Evolutionary conservation across 2,329 filamentous ascomycete species (phyloP), one percentile per base, ranked within the genome.

Genomic region (Aspergillus spinulosporus): DNA sequence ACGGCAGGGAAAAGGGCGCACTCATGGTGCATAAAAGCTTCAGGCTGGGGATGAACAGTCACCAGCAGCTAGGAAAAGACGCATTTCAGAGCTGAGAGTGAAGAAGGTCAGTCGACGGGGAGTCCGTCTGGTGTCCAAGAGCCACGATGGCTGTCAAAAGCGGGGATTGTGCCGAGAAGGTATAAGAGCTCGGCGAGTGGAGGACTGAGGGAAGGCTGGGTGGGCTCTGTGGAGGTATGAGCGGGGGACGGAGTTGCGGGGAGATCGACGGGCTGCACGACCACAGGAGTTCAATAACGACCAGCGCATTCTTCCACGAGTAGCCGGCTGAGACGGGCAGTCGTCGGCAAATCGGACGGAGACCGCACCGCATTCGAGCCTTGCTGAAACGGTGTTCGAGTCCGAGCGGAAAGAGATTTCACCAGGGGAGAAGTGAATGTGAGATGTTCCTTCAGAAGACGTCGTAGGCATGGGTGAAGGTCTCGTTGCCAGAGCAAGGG

Each of bases 1-100:
- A 64, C 56, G 64, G 62, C 64, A 71, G 55, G 57, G 63, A 61
- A 42, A 61, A 47, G 28, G 65, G 44, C 39, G 57, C 65, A 64
- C 65, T 66, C 68, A 71, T 71, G 45, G 54, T 48, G 54, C 34
- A 49, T 43, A 31, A 46, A 47, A 21, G 42, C 29, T 26, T 52
- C 39, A 42, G 34, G 8, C 34, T 40, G 37, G 48, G 43, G 42
- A 46, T 40, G 26, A 4, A 29, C n/a, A 29, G 42, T 40, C 40
- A 32, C 45, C 34, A 15, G 31, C 29, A 15, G 21, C 26, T 29
- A 32, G 47, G 31, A 54, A 40, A 43, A 12, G 21, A 15, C 26
- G 52, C 58, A 55, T 55, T 31, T 39, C 58, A 57, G 28, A 15
- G 47, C n/a, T 26, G 26, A 47, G 14, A 14, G 11, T 42, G 29